These are phyloP conservation scores for Colletotrichum graminicola DNA, from an alignment of 2,329 filamentous ascomycete species.

Conservation along the genomic window DNA sequence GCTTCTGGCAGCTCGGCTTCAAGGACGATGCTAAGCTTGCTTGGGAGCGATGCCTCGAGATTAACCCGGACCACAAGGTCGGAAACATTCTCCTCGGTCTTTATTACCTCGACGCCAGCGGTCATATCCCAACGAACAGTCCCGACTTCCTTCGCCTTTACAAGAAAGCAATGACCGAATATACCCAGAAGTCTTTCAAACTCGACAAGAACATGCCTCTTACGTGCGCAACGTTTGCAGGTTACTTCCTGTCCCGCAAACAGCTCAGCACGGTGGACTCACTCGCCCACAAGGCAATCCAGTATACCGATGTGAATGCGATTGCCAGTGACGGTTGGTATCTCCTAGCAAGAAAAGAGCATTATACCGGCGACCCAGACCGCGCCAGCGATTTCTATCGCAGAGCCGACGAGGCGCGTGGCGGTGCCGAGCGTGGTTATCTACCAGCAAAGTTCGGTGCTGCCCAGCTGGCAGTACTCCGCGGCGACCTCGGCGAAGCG, in stretches of 20 bases:
- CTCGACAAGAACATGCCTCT: conserved; percentile 91
- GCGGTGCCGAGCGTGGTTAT: conserved; percentile 90
- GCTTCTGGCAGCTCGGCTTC: conserved; percentile 95
- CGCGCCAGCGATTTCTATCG: conserved; percentile 89
- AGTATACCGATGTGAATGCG: conserved; percentile 94
- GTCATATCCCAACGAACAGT: conserved; percentile 84
- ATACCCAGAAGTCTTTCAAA: conserved; percentile 94
- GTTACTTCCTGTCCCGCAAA: conserved; percentile 89
- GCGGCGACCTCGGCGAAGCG: conserved; percentile 88
- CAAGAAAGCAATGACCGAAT: conserved; percentile 93
- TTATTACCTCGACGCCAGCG: conserved; percentile 89
- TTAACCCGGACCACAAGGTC: conserved; percentile 86
- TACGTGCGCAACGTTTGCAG: conserved; percentile 89
- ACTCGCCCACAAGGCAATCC: conserved; percentile 91
- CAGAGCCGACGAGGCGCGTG: conserved; percentile 90
- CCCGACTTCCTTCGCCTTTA: conserved; percentile 87
- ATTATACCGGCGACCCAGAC: conserved; percentile 80
- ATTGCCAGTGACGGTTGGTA: conserved; percentile 99
- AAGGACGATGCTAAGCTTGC: conserved; percentile 92
- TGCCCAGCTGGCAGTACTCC: conserved; percentile 88
- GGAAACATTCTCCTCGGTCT: conserved; percentile 91
- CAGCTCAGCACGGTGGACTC: conserved; percentile 85
- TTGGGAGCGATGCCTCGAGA: conserved; percentile 88
- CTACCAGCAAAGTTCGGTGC: conserved; percentile 95
- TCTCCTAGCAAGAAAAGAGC: conserved; percentile 89